A percentile compares a stretch with the other conserved stretches of the same genome.
phyloP scores from a whole-genome alignment of 2,329 filamentous ascomycete species.

The Chaetomium strumarium region DNA sequence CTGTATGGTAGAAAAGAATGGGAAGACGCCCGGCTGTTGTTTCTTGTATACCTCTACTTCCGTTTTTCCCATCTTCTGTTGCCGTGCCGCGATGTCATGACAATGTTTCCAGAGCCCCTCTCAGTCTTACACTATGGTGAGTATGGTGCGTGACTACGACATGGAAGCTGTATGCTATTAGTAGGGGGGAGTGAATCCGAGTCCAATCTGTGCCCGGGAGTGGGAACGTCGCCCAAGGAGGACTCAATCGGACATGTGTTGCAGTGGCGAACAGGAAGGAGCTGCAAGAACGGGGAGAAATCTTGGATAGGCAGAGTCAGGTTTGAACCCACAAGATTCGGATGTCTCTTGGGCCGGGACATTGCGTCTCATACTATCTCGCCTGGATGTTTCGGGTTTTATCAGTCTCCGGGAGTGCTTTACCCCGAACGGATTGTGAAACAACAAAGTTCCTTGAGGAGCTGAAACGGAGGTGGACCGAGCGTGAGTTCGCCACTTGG shows the following conservation, averaged over 20 bases:
- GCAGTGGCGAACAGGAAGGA: no score
- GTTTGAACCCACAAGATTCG: background rate
- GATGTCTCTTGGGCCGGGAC: background rate
- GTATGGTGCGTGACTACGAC: background rate
- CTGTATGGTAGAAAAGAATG: conserved; percentile 5
- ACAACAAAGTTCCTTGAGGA: background rate
- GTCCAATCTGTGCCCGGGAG: conserved; percentile 10
- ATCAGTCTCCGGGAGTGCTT: background rate
- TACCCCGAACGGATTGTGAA: background rate
- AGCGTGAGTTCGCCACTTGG: background rate
- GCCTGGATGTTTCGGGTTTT: background rate
- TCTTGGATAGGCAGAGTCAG: background rate
- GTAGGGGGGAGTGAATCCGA: background rate
- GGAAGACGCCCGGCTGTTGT: conserved; percentile 6
- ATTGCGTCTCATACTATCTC: background rate
- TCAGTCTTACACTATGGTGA: background rate
- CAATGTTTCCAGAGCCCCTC: conserved; percentile 1
- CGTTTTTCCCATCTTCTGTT: background rate
- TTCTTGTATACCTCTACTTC: background rate
- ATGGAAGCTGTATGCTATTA: background rate
- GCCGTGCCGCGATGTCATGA: conserved; percentile 9
- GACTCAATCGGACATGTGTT: no score
- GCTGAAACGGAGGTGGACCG: background rate
- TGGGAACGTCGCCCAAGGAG: background rate
- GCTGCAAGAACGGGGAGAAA: no score